Evolutionary conservation across 2,329 filamentous ascomycete species (phyloP), one percentile per base, ranked within the genome.

Genomic region (Pleochaeta shiraiana): DNA sequence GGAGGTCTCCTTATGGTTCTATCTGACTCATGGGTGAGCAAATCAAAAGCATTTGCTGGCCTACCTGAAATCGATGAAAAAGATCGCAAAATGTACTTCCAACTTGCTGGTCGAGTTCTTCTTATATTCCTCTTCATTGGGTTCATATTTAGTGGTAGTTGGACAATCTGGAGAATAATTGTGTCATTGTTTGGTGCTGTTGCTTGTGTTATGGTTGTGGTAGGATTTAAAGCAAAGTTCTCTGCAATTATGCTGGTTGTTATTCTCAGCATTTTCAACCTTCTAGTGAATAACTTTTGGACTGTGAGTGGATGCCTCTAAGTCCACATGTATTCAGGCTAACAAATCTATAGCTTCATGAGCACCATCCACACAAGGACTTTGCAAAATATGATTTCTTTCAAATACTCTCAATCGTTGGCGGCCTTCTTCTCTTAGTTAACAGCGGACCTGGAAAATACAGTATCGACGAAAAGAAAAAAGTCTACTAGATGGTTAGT

Each of bases 381-480:
- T 98, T 98, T 74, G 93, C 93, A 80, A 98, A 98, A 79, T 98
- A 98, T 83, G 93, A 98, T 76, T 98, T 98, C 81, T 98, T 98
- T 85, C 93, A 98, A 80, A 96, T 97, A 71, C 81, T 98, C 64
- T 98, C 93, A 63, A 98, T 98, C 74, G 92, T 97, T 69, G 93
- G 93, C 68, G 93, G 93, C 75, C 88, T 98, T 65, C 82, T 98
- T 65, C 85, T 98, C 69, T 83, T 98, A 69, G 91, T 97, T 78
- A 98, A 98, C 83, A 96, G 93, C 83, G 93, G 93, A 67, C 93
- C 93, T 11, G 93, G 93, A 68, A 91, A 95, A 76, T 88, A 97
- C 81, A 95, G 88, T 75, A 92, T 97, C 76, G 93, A 98, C 77
- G 93, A 98, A 84, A 98, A 98, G 88, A 98, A 98, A 85, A 98